phyloP scores from a whole-genome alignment of 106 monocot species.

The Dendrobium officinale region DNA sequence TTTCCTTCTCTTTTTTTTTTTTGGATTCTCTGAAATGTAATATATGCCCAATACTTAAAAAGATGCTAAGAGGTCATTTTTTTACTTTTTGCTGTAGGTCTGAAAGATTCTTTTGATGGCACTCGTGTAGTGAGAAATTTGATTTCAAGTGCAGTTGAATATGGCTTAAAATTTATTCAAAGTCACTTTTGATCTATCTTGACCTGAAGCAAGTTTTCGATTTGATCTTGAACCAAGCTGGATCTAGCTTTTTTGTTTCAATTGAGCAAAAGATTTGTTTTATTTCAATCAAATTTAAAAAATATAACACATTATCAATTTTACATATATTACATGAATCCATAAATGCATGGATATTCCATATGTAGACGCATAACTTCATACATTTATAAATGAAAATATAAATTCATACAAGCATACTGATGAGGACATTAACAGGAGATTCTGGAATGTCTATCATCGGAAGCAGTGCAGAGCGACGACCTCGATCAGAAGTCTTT shows the following conservation, averaged over 20 bases:
- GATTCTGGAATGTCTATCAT: too few species aligned
- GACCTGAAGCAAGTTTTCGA: not conserved
- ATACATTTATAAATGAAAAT: not conserved
- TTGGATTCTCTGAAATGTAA: constrained; percentile 1
- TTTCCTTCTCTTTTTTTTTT: not conserved
- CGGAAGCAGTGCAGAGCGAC: too few species aligned
- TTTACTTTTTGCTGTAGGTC: not conserved
- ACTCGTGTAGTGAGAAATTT: not conserved
- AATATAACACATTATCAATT: not conserved
- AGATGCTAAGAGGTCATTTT: not conserved
- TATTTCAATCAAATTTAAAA: not conserved
- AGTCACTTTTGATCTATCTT: not conserved
- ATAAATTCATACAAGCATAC: not conserved
- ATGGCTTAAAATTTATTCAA: not conserved
- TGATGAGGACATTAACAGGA: too few species aligned
- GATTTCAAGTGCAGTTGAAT: not conserved
- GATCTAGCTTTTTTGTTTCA: not conserved
- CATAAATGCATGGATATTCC: not conserved
- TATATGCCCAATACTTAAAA: not conserved
- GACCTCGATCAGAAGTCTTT: too few species aligned
- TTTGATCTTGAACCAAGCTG: not conserved
- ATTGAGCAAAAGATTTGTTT: not conserved
- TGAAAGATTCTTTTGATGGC: not conserved
- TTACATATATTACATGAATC: not conserved
- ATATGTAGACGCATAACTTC: not conserved